Base-by-base conservation (phyloP, 2,329 filamentous ascomycete species). In the Fusarium subtropicale region DNA sequence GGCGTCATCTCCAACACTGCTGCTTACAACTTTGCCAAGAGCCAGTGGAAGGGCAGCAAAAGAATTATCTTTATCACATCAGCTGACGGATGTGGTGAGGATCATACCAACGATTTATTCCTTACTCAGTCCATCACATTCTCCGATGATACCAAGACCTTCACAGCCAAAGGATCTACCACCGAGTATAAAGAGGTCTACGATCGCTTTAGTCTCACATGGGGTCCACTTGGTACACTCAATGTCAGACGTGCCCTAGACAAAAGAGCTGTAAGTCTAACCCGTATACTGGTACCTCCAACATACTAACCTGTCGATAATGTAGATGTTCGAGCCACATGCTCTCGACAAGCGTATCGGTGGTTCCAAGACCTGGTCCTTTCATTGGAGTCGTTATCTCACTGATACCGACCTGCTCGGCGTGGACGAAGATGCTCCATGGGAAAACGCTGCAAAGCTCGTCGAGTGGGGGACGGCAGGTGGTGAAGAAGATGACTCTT, bases 1-100 rank as follows among this genome's bases (percentile, higher is more conserved):
- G 64, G 46, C 1, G 34, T 46, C 2, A 44, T 69, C 26, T 33
- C 56, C 0, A 62, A 28, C 13, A 6, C 8, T 6, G 36, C 36
- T 11, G 60, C 60, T 0, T 69, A 68, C 3, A 61, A 30, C 3
- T 69, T 45, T 22, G 66, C 56, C 26, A 69, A 69, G 20, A 42
- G 20, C 0, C 39, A 64, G 2, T 69, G 66, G 64, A 56, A 54
- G 9, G 50, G 34, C 2, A 41, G 7, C 5, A 30, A 45, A 1
- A 54, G 60, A 7, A 61, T 68, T 1, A 22, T 69, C 8, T 69
- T 69, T 33, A 58, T 69, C 0, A 65, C 66, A 1, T 55, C 66
- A 0, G 50, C 52, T 6, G 64, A 69, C 6, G 60, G 66, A 0
- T 69, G 64, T n/a, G 66, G 64, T 6, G 39, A 51, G 5, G 60